phyloP scores from a whole-genome alignment of 1,284 basidiomycete species.

The Inonotus obliquus region DNA sequence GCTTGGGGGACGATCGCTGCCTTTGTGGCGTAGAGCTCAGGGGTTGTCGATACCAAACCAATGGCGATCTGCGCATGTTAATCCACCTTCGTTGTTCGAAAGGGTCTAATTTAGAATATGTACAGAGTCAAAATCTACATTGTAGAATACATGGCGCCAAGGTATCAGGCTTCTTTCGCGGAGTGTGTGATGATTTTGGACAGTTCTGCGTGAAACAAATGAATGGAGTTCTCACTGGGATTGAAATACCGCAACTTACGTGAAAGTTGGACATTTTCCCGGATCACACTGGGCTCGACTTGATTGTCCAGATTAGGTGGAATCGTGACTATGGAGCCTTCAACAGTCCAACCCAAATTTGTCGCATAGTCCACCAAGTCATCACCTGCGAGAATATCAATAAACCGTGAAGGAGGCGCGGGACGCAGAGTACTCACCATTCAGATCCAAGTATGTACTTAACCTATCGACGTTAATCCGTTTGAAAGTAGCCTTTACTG shows the following conservation, averaged over 20 bases:
- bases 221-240: constrained; percentile 10
- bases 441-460: constrained; percentile 68
- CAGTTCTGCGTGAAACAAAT: constrained; percentile 51
- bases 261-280: constrained; percentile 84
- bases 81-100: neutral
- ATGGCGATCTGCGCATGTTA: neutral
- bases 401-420: constrained; percentile 11
- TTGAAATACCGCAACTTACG: constrained; percentile 53
- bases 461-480: constrained; percentile 67
- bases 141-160: neutral
- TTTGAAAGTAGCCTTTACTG: constrained; percentile 77
- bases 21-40: constrained; percentile 32
- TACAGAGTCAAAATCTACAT: neutral
- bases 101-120: neutral
- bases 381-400: constrained; percentile 35
- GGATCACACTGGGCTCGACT: constrained; percentile 90
- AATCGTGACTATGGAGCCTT: constrained; percentile 60
- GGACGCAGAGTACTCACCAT: constrained; percentile 38
- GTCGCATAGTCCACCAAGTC: constrained; percentile 64
- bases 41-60: neutral
- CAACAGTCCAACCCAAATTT: constrained; percentile 72
- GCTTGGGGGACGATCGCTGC: constrained; percentile 75
- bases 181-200: constrained; percentile 79
- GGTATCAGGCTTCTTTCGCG: constrained; percentile 36
- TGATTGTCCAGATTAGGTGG: constrained; percentile 93